Conservation (phyloP, 345 rosid species). For the Abelmoschus esculentus region DNA sequence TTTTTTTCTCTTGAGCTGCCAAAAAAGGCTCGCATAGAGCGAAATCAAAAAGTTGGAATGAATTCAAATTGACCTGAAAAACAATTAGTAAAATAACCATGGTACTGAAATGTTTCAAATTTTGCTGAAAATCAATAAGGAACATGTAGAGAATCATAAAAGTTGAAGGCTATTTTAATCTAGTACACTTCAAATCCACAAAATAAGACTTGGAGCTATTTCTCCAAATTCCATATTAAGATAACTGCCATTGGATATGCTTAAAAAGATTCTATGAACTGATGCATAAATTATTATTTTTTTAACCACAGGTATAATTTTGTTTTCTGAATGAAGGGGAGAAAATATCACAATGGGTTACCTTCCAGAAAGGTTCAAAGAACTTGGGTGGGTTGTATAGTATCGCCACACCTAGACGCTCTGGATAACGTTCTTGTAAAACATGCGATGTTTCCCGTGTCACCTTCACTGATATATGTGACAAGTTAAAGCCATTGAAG, state of each 20-base stretch:
- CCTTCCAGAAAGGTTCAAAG: slow-evolving; percentile 91
- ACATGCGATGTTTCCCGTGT: slow-evolving; percentile 81
- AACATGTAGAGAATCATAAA: no score
- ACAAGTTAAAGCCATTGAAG: slow-evolving; percentile 62
- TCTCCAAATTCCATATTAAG: background rate
- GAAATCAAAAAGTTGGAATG: background rate
- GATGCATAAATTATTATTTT: background rate
- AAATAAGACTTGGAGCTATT: no score
- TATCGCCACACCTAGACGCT: slow-evolving; percentile 71
- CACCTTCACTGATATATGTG: slow-evolving; percentile 66
- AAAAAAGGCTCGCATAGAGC: background rate
- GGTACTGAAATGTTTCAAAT: no score
- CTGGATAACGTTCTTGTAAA: slow-evolving; percentile 86
- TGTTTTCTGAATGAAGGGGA: background rate
- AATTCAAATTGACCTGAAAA: background rate
- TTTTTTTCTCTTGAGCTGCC: no score
- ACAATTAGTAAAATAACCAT: no score
- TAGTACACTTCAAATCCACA: no score
- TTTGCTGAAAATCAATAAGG: no score
- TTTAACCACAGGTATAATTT: background rate
- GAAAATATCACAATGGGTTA: slow-evolving; percentile 15
- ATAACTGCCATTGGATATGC: background rate
- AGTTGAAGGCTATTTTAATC: no score
- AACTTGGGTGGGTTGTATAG: slow-evolving; percentile 86
- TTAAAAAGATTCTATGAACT: background rate